A percentile compares a stretch with the other conserved stretches of the same genome.
Conservation (phyloP, 805 yeast genomes). For the Wickerhamomyces canadensis region DNA sequence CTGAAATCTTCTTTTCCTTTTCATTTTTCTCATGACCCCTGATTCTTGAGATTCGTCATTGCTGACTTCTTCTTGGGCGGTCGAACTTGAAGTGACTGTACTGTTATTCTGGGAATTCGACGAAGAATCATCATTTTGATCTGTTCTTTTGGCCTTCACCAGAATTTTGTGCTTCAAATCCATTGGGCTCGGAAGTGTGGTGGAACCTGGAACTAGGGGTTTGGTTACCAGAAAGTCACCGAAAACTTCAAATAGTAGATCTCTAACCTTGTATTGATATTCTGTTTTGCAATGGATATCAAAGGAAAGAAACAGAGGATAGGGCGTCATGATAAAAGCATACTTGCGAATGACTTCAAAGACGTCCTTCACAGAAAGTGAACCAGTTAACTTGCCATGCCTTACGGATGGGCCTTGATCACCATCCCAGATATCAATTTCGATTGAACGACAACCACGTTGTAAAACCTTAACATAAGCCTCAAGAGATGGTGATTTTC, state of each 20-base stretch:
- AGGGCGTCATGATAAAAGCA: slow-evolving; percentile 83
- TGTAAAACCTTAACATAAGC: slow-evolving; percentile 84
- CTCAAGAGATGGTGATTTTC: slow-evolving; percentile 82
- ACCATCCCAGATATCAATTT: slow-evolving; percentile 93
- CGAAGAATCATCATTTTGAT: slow-evolving; percentile 15
- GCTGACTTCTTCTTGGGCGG: slow-evolving; percentile 21
- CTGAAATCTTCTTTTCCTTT: slow-evolving; percentile 10
- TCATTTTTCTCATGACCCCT: not conserved
- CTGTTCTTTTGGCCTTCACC: slow-evolving; percentile 68
- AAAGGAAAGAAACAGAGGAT: slow-evolving; percentile 78
- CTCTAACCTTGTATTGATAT: slow-evolving; percentile 58
- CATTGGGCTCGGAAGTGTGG: slow-evolving; percentile 64
- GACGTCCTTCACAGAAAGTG: slow-evolving; percentile 66
- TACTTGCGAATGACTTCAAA: slow-evolving; percentile 70
- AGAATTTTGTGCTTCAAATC: slow-evolving; percentile 66
- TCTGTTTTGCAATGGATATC: slow-evolving; percentile 74
- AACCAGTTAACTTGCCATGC: slow-evolving; percentile 84
- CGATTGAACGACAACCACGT: slow-evolving; percentile 92
- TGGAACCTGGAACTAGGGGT: slow-evolving; percentile 22
- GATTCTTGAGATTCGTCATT: not conserved
- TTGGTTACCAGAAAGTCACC: slow-evolving; percentile 44
- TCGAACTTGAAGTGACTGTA: slow-evolving; percentile 24
- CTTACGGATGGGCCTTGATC: slow-evolving; percentile 77
- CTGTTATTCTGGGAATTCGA: slow-evolving; percentile 13
- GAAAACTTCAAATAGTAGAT: slow-evolving; percentile 47